These are phyloP conservation scores for Hordeum pubiflorum DNA, from an alignment of 202 grass and related monocot species.

Conservation along the genomic window DNA sequence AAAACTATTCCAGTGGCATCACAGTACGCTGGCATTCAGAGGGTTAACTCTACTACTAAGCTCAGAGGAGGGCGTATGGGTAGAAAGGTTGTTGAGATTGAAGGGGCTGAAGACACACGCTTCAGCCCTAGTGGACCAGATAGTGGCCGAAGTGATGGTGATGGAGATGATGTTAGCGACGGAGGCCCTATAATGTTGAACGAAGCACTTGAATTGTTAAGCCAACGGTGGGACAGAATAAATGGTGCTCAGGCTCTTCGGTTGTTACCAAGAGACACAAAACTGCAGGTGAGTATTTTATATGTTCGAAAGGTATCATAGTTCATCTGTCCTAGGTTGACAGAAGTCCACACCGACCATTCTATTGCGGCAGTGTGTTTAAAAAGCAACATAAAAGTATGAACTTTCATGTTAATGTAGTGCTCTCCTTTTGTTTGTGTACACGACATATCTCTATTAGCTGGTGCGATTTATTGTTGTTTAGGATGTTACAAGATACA, in stretches of 20 bases:
- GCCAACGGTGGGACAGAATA: conserved; percentile 94
- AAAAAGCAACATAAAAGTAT: not conserved
- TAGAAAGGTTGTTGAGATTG: conserved; percentile 93
- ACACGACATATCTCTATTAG: not conserved
- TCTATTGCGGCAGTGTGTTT: not conserved
- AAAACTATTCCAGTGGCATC: conserved; percentile 55
- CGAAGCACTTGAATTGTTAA: conserved; percentile 85
- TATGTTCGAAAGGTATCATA: not conserved
- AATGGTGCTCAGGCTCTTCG: conserved; percentile 96
- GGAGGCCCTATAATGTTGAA: conserved; percentile 88
- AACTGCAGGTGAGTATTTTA: conserved; percentile 63
- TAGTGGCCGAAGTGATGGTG: conserved; percentile 90
- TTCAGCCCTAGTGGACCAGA: conserved; percentile 72
- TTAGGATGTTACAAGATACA: not conserved
- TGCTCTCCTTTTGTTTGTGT: not conserved
- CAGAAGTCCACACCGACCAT: not conserved
- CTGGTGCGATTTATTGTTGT: not conserved
- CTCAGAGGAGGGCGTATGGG: conserved; percentile 48
- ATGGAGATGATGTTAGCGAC: conserved; percentile 75
- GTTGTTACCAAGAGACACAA: conserved; percentile 90
- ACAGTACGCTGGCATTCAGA: conserved; percentile 54
- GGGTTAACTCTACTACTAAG: conserved; percentile 36
- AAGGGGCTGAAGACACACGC: conserved; percentile 64
- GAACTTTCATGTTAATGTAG: not conserved
- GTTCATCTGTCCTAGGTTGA: not conserved